A percentile compares a stretch with the other conserved stretches of the same genome.
Evolutionary conservation across 768 basidiomycete genomes (phyloP).

Genomic region (Suillus ampliporus): DNA sequence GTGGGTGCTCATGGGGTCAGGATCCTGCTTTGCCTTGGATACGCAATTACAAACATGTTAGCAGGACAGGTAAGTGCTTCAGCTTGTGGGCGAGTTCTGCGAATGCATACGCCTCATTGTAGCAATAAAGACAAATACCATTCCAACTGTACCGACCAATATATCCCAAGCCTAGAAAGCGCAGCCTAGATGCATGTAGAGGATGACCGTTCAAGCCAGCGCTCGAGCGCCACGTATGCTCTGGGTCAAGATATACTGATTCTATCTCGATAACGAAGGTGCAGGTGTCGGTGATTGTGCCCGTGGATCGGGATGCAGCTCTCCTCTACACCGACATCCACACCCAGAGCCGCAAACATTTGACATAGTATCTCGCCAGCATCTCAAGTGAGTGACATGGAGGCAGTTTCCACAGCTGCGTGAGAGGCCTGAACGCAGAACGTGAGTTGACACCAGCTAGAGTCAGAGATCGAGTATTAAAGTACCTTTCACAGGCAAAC

Average conservation of each 20-base stretch:
- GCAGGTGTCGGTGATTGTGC: background rate
- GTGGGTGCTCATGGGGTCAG: background rate
- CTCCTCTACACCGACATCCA: conserved; percentile 60
- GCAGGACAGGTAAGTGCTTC: background rate
- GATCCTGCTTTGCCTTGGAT: background rate
- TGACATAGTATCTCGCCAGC: conserved; percentile 53
- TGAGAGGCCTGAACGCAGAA: conserved; percentile 55
- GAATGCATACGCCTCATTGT: background rate
- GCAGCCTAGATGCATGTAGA: background rate
- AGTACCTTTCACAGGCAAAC: conserved; percentile 76
- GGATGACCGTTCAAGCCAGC: background rate
- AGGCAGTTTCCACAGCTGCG: conserved; percentile 64
- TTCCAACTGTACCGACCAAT: background rate
- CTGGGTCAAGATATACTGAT: background rate
- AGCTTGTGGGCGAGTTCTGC: background rate
- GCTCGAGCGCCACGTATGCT: background rate
- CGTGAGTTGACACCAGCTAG: conserved; percentile 1
- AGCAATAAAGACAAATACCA: background rate
- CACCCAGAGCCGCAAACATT: conserved; percentile 71
- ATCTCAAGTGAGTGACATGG: conserved; percentile 70
- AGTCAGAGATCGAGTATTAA: conserved; percentile 2
- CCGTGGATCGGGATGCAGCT: background rate
- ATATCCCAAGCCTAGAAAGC: conserved; percentile 3
- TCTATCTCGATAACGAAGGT: conserved; percentile 1
- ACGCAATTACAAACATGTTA: background rate